Percentiles rank a stretch among this genome's conserved stretches.
These are phyloP conservation scores for Opeltia flavorubescens DNA, from an alignment of 495 filamentous ascomycete genomes.

Conservation along the genomic window DNA sequence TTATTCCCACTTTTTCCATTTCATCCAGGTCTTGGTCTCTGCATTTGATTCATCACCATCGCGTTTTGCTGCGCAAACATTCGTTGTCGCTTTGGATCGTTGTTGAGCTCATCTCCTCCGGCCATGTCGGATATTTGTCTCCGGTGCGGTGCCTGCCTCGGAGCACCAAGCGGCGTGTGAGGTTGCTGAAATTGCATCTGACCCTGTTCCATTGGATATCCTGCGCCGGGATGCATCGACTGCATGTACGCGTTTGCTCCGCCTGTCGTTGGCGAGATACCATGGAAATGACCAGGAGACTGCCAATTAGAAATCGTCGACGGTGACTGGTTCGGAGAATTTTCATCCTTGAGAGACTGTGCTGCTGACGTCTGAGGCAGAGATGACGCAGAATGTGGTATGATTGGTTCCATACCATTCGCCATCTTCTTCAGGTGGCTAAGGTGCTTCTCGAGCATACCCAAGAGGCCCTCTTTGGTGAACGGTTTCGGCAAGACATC, in stretches of 20 bases:
- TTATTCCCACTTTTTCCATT: neutral
- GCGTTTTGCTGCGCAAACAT: conserved; percentile 41
- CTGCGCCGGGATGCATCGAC: conserved; percentile 25
- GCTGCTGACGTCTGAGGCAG: conserved; percentile 35
- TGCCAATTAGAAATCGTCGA: conserved; percentile 59
- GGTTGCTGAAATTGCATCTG: conserved; percentile 37
- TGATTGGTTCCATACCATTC: conserved; percentile 41
- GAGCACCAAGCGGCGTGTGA: conserved; percentile 33
- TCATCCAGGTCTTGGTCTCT: conserved; percentile 15
- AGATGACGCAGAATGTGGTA: conserved; percentile 27
- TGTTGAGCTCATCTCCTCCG: conserved; percentile 37
- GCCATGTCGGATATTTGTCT: conserved; percentile 56
- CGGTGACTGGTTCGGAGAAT: conserved; percentile 65
- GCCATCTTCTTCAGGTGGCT: conserved; percentile 53
- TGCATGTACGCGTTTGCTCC: conserved; percentile 36
- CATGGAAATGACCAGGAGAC: conserved; percentile 53
- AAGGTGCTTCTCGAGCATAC: conserved; percentile 81
- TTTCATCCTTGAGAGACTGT: conserved; percentile 65
- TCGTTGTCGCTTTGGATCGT: conserved; percentile 46
- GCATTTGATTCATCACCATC: conserved; percentile 29
- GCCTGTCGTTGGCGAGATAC: conserved; percentile 42
- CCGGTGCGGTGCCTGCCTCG: conserved; percentile 35
- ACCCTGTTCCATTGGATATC: conserved; percentile 38
- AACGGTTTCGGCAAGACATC: conserved; percentile 96
- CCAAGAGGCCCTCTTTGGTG: conserved; percentile 84